A percentile compares a stretch with the other conserved stretches of the same genome.
Evolutionary conservation across 306 rosid genomes (phyloP).

Genomic region (Dalbergia cochinchinensis): DNA sequence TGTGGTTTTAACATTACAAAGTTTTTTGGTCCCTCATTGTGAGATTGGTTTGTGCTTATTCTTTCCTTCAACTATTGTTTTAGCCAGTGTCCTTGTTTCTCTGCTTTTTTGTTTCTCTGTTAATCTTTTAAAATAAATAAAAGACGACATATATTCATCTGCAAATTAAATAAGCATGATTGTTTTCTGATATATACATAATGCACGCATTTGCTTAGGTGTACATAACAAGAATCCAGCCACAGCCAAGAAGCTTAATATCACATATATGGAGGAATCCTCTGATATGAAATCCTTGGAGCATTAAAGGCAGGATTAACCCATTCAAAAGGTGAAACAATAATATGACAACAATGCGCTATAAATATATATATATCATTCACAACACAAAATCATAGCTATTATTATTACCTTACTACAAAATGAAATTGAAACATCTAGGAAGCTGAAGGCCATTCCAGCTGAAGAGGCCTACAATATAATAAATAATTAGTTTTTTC

Average conservation of each 20-base stretch:
- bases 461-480: constrained; percentile 72
- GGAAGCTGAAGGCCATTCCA: constrained; percentile 81
- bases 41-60: no score
- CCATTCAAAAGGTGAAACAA: constrained; percentile 13
- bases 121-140: constrained; percentile 29
- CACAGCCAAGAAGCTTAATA: constrained; percentile 64
- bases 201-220: neutral
- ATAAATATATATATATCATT: neutral
- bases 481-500: constrained; percentile 31
- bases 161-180: no score
- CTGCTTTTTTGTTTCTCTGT: no score
- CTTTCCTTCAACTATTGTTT: no score
- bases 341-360: no score
- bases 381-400: neutral
- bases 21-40: no score
- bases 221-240: constrained; percentile 90
- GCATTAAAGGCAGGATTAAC: constrained; percentile 30
- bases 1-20: no score
- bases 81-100: no score
- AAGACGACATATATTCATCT: neutral
- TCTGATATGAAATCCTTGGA: constrained; percentile 61
- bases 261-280: constrained; percentile 58
- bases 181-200: neutral
- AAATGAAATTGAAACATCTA: constrained; percentile 76
- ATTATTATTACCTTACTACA: constrained; percentile 72